Evolutionary conservation across 441 rosid genomes (phyloP), one percentile per base, ranked within the genome.

Genomic region (Mallotus repandus): DNA sequence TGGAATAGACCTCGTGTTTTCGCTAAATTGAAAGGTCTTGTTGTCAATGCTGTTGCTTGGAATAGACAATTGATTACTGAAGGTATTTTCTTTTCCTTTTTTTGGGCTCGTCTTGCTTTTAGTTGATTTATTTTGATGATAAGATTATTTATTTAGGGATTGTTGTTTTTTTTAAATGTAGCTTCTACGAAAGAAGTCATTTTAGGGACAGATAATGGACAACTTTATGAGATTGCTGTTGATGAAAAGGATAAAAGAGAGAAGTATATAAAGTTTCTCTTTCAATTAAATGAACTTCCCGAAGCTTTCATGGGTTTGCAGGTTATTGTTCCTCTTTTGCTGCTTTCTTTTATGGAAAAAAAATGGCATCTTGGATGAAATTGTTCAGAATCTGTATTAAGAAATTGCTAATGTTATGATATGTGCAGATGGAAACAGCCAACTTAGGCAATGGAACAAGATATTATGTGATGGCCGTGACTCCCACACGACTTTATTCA

Each of bases 231-330:
- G 83, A 86, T 96, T 78, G 84, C 96, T 53, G 98, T 96, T 64
- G 99, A 96, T 78, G 98, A 96, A 87, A 96, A 91, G 84, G 99
- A 96, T 80, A 94, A 94, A 82, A 91, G 84, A 79, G 99, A 96
- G 87, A 96, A 96, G 77, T 89, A 94, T 79, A 78, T 92, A 60
- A 96, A 92, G 79, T 87, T 90, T 78, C 82, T 94, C 59, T 96
- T 86, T 82, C 91, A 94, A 71, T 80, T 96, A 57, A 77, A 79
- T 48, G 99, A 96, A 81, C 97, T 96, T 79, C 98, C 99, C 0
- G 93, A 94, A 80, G 97, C 99, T 79, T 85, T 96, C 74, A 94
- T 89, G 89, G 98, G 87, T 50, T 86, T 96, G 87, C 99, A 96
- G 98, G 99, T 92, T 10, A 56, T 19, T 21, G 0, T 19, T 56